phyloP scores from a whole-genome alignment of 148 eudicot species.

The Bassia scoparia region DNA sequence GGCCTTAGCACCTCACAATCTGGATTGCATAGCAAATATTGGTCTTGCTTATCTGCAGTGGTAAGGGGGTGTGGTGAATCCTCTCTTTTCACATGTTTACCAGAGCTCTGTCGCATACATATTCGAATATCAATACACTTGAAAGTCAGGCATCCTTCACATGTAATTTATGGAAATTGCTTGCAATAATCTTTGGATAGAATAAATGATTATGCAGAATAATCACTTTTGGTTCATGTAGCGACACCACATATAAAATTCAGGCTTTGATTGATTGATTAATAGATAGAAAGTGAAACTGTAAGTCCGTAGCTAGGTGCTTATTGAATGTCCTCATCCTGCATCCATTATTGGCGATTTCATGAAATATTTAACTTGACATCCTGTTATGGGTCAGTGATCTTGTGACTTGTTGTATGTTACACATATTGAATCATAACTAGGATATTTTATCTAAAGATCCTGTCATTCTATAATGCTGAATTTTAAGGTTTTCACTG shows the following conservation, averaged over 20 bases:
- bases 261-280: no score
- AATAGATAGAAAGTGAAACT: no score
- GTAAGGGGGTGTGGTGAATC: conserved; percentile 32
- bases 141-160: background rate
- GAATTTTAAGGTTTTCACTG: conserved; percentile 16
- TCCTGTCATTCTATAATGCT: conserved; percentile 1
- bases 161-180: background rate
- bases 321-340: background rate
- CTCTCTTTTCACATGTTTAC: background rate
- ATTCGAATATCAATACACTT: background rate
- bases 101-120: background rate
- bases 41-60: conserved; percentile 93
- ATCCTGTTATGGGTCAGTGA: background rate
- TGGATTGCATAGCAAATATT: conserved; percentile 95
- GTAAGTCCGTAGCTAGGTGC: no score
- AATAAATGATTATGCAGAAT: no score
- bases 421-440: background rate
- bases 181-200: background rate
- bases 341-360: background rate
- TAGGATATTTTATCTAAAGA: background rate
- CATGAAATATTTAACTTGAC: no score
- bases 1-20: conserved; percentile 60
- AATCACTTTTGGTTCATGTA: no score
- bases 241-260: no score
- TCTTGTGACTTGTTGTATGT: background rate